Evolutionary conservation across 2,329 filamentous ascomycete species (phyloP), one percentile per base, ranked within the genome.

Genomic region (Nemania bipapillata): DNA sequence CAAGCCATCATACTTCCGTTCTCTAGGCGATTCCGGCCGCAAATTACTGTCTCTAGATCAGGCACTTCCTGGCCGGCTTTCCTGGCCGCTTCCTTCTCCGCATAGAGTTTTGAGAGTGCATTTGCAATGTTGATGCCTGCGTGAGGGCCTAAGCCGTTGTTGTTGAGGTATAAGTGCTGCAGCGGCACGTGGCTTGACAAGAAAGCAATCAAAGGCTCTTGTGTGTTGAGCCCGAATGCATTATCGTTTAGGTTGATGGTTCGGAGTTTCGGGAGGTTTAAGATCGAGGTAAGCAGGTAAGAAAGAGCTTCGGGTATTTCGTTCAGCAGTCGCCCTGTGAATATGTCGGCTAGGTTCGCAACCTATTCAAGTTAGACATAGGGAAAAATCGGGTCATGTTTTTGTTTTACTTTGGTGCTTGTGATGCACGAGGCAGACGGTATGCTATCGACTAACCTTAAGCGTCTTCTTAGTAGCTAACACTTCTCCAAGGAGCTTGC

Each of bases 201-300:
- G 83, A 99, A 99, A 68, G 92, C 92, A 74, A 97, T 92, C 56
- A 99, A 89, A 9, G 95, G 96, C 40, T 93, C 94, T 80, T 96
- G 92, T 17, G 93, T 97, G 82, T 97, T 97, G 70, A 97, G 89
- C 65, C 96, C 96, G 77, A 99, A 99, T 53, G 96, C 96, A 81
- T 99, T 99, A 82, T 99, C 96, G 82, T 95, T 97, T 47, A 99
- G 87, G 81, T 98, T 96, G 82, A 99, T 88, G 32, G 94, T 97
- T 80, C 92, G 91, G 52, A 99, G 90, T 65, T 92, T 90, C 1
- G 92, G 91, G 62, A 97, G 91, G 77, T 94, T 91, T 65, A 97
- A 89, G 49, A 98, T 90, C 3, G 95, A 91, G 47, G 90, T 94
- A 62, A 99, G 90, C 55, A 99, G 90, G 66, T 89, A 90, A 53